Percentiles rank a stretch among this genome's conserved stretches.
These are phyloP conservation scores for Closterium sp. DNA, from an alignment of 139 green algal genomes.

Conservation along the genomic window DNA sequence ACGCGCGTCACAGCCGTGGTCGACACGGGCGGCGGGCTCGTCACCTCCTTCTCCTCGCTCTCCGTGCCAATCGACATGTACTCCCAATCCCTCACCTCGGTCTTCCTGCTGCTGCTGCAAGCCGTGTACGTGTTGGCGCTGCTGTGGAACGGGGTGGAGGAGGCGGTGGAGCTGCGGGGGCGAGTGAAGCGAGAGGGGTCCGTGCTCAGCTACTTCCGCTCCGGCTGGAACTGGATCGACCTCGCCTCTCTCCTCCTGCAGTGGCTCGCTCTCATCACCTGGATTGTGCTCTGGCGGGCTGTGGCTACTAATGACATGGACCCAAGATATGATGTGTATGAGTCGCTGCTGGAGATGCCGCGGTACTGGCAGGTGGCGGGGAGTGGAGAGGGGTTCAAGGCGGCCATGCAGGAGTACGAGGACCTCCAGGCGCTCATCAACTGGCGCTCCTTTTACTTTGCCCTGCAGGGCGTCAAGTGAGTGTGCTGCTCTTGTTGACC, in stretches of 20 bases:
- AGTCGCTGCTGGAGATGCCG: background rate
- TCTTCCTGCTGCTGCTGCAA: constrained; percentile 60
- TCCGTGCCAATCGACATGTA: background rate
- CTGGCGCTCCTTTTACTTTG: constrained; percentile 12
- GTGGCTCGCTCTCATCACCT: constrained; percentile 59
- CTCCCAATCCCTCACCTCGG: constrained; percentile 23
- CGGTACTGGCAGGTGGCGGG: constrained; percentile 3
- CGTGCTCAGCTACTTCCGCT: constrained; percentile 56
- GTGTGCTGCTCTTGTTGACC: background rate
- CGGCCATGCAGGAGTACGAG: background rate
- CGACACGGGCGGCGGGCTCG: background rate
- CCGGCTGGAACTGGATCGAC: constrained; percentile 72
- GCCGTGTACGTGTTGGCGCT: constrained; percentile 67
- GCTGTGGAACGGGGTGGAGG: constrained; percentile 32
- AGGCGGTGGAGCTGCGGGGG: constrained; percentile 13
- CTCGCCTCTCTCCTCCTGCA: constrained; percentile 71
- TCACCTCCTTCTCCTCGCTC: background rate
- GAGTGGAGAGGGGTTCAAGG: background rate
- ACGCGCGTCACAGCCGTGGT: background rate
- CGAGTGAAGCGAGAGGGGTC: constrained; percentile 8
- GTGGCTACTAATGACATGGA: background rate
- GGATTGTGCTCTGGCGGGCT: background rate
- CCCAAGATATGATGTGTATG: constrained; percentile 23
- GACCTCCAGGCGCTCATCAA: constrained; percentile 14
- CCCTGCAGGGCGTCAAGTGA: constrained; percentile 34